Base-by-base conservation (phyloP, 2,329 filamentous ascomycete genomes). In the Chaetothyriales sp. region DNA sequence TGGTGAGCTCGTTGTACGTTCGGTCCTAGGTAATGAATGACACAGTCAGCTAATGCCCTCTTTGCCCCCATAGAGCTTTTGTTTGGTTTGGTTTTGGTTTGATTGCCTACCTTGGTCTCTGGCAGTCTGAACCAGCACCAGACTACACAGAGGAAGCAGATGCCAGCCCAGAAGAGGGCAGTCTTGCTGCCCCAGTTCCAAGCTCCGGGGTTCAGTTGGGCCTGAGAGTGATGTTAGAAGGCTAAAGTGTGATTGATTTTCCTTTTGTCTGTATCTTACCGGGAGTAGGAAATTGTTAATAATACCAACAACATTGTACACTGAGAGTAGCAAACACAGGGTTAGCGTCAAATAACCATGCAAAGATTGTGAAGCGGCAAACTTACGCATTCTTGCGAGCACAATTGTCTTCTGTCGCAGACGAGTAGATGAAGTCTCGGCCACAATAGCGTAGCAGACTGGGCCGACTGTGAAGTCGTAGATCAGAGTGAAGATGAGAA, bases 401-500 rank as follows among this genome's bases (percentile, higher is more conserved):
- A 76, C 74, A 20, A 77, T 73, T 0, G 74, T 76, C 65, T 78
- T 77, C 26, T 71, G 68, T 53, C 74, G 73, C 39, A 79, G 69
- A 9, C 75, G 68, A 2, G 73, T 75, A 1, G 74, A 76, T 0
- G 74, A 73, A 4, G 77, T 65, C 58, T 78, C 76, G 0, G 75
- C 69, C 32, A 77, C 68, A 18, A 78, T 61, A 0, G 69, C 71
- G 58, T 77, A 78, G 18, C 70, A 74, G 2, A 78, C 70, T 0
- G 74, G 74, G 0, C 75, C 76, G 19, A 78, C 69, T 3, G 73
- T 73, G 53, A 73, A 70, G 63, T 75, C 73, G 61, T 78, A 79
- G 18, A 73, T 64, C 50, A 78, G 74, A 0, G 73, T 76, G 57
- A 75, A 76, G 44, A 75, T 63, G 43, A 79, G 68, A 8, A 78